Base-by-base conservation (phyloP, 2,329 filamentous ascomycete genomes). In the Alternaria arbusti region DNA sequence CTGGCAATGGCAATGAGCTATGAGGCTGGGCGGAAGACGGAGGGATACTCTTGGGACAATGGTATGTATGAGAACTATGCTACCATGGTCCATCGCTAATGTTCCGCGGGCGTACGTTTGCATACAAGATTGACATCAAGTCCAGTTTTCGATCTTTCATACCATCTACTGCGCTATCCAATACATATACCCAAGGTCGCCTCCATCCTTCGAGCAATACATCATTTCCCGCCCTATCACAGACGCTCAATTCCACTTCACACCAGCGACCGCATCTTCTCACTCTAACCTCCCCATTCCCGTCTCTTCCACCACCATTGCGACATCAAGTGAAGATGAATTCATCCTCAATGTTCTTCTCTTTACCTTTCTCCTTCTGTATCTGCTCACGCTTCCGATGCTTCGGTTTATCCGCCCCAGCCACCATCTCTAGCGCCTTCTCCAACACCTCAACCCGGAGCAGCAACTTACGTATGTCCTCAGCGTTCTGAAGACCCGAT, bases 231-330 rank as follows among this genome's bases (percentile, higher is more conserved):
- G n/a, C n/a, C 0, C 32, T 36, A 36, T 36, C 32, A 4, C 32
- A 9, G 15, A n/a, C 32, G 7, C 32, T 0, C 32, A 9, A 0
- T 36, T 36, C 15, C 7, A 36, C 0, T n/a, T 0, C 15, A n/a
- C 15, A 36, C 32, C 8, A 1, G 32, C 32, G n/a, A 32, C 30
- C 32, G 32, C 32, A n/a, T n/a, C 32, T 36, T 36, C 32, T 36
- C 32, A 36, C 4, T n/a, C 4, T n/a, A 2, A n/a, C 15, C 32
- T 36, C 15, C 32, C 3, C 32, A 36, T 5, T 5, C 32, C 32
- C 32, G 15, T n/a, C 13, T n/a, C 8, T 36, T 9, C 32, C 1
- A 36, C 4, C 15, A 36, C 8, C 32, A 36, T n/a, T 13, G 4
- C 15, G 7, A 36, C 32, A n/a, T 36, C 32, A 36, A 36, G 32